These are phyloP conservation scores for Lachnellula arida DNA, from an alignment of 2,329 filamentous ascomycete species.

Conservation along the genomic window DNA sequence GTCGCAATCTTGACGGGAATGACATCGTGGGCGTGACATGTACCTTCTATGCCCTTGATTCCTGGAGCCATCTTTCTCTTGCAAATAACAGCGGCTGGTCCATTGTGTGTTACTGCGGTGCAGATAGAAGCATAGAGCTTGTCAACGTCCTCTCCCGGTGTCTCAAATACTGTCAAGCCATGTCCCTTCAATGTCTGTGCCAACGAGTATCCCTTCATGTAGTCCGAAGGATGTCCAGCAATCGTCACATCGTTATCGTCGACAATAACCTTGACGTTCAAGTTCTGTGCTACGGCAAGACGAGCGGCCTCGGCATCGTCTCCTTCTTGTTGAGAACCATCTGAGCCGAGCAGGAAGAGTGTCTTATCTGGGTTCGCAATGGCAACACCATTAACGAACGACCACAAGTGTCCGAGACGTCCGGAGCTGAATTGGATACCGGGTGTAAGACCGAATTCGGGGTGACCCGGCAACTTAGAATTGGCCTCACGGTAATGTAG, in stretches of 20 bases:
- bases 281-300: constrained; percentile 34
- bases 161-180: constrained; percentile 34
- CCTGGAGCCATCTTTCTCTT: constrained; percentile 35
- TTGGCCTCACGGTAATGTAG: constrained; percentile 38
- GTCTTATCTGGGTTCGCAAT: constrained; percentile 36
- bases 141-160: constrained; percentile 36
- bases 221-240: constrained; percentile 36
- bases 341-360: constrained; percentile 35
- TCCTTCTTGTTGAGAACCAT: constrained; percentile 39
- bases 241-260: constrained; percentile 40
- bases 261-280: constrained; percentile 37
- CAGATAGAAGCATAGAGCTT: constrained; percentile 33
- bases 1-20: constrained; percentile 34
- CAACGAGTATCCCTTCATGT: constrained; percentile 35
- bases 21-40: constrained; percentile 35
- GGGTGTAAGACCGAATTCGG: constrained; percentile 36
- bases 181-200: constrained; percentile 33
- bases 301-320: constrained; percentile 38
- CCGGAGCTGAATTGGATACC: constrained; percentile 38
- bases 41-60: constrained; percentile 34
- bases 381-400: constrained; percentile 35
- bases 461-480: constrained; percentile 37
- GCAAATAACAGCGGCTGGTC: constrained; percentile 30
- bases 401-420: constrained; percentile 38
- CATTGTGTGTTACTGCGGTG: constrained; percentile 31